Percentiles rank a stretch among this genome's conserved stretches.
Evolutionary conservation across 441 rosid species (phyloP).

Genomic region (Corymbia calophylla): DNA sequence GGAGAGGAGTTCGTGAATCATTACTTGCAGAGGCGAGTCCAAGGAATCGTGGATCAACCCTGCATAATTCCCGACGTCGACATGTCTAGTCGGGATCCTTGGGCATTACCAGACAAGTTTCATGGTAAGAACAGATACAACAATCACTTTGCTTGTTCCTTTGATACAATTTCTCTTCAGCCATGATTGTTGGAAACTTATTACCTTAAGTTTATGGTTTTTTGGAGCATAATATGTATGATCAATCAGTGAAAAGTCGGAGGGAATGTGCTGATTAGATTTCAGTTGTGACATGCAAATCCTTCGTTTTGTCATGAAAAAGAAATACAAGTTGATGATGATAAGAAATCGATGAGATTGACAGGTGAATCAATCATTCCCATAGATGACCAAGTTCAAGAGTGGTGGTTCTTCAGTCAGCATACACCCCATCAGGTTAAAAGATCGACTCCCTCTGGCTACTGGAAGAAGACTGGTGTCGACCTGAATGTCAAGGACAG

Average conservation of each 20-base stretch:
- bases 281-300: too few species aligned
- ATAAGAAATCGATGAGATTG: too few species aligned
- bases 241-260: too few species aligned
- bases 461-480: neutral
- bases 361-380: neutral
- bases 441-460: neutral
- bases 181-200: neutral
- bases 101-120: neutral
- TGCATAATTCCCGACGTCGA: neutral
- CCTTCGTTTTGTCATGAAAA: too few species aligned
- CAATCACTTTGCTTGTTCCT: neutral
- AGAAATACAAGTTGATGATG: too few species aligned
- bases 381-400: neutral
- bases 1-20: neutral
- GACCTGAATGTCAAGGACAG: neutral
- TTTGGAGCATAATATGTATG: too few species aligned
- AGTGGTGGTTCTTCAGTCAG: neutral
- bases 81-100: neutral
- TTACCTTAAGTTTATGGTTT: too few species aligned
- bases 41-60: neutral
- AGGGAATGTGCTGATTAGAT: too few species aligned
- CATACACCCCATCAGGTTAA: neutral
- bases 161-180: rapidly evolving
- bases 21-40: neutral
- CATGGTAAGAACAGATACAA: neutral